Base-by-base conservation (phyloP, 257 asterid genomes). In the Verbena officinalis region DNA sequence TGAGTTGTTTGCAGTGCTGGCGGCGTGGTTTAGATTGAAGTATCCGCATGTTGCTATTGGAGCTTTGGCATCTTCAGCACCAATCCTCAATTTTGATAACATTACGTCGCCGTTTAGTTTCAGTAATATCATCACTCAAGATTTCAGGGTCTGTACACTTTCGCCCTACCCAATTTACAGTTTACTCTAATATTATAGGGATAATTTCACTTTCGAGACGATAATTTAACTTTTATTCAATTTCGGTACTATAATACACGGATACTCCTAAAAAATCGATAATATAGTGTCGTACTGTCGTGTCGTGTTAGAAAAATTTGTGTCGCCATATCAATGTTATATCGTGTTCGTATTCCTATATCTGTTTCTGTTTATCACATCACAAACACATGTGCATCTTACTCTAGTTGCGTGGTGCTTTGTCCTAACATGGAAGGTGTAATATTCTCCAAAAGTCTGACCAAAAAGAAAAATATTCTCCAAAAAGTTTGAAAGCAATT, bases 1-100 rank as follows among this genome's bases (percentile, higher is more conserved):
- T 36, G 40, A 30, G 5, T 9, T n/a, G 10, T 24, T 24, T 42
- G 59, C 86, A 92, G 98, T 92, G 98, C 55, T 92, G 77, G 97
- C 98, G 57, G 96, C 98, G 30, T 92, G 98, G 98, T 92, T 92
- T 59, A 89, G 98, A 76, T 69, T 92, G 67, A 92, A 92, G 74
- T 92, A 87, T 70, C 98, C 98, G 0, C 97, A 92, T 75, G 71
- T 89, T 3, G 84, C 97, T 7, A 45, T 85, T 5, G 98, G 98
- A 30, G 98, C 98, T 6, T 81, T 92, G 88, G 77, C 98, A 16
- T 92, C 98, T 59, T 92, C 98, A 30, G 97, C 98, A 0, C 98
- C 98, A 19, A 89, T 89, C 39, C 95, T 92, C 70, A 80, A 87
- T 45, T 92, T 92, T 69, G 97, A 87, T 48, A 79, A 89, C 71